Conservation (phyloP, 1,284 basidiomycete species). For the Cutaneotrichosporon sp. region DNA sequence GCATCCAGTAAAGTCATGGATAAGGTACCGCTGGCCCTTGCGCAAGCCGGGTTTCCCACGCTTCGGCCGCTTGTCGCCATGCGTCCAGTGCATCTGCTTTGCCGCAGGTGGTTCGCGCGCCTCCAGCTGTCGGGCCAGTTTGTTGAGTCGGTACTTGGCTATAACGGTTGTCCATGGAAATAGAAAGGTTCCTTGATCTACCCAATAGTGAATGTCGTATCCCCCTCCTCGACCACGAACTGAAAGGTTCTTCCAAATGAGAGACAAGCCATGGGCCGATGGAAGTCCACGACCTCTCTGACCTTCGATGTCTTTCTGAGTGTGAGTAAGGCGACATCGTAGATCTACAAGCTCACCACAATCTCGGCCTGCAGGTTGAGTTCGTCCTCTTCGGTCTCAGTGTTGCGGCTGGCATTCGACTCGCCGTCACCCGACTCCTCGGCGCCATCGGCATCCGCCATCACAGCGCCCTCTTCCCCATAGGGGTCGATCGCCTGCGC, state of each 20-base stretch:
- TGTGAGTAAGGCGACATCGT: too few relatives aligned
- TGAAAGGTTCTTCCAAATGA: conserved; percentile 3
- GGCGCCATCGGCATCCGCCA: too few relatives aligned
- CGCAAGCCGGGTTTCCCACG: conserved; percentile 25
- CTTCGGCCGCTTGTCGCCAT: conserved; percentile 15
- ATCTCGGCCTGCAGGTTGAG: too few relatives aligned
- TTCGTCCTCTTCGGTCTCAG: too few relatives aligned
- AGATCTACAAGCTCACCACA: too few relatives aligned
- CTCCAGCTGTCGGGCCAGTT: neutral
- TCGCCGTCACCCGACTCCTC: too few relatives aligned
- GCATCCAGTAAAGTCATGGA: conserved; percentile 32
- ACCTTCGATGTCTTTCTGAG: neutral
- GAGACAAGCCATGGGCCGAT: neutral
- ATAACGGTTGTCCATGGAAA: neutral
- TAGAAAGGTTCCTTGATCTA: neutral
- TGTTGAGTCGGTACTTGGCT: neutral
- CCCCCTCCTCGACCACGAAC: neutral
- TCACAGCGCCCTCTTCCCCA: too few relatives aligned
- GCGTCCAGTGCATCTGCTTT: conserved; percentile 13
- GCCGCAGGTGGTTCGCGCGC: too few relatives aligned
- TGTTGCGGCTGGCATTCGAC: too few relatives aligned
- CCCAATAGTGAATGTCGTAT: neutral
- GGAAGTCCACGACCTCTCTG: neutral
- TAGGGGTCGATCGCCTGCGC: too few relatives aligned
- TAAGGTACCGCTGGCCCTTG: conserved; percentile 34